Evolutionary conservation across 768 basidiomycete species (phyloP).

Genomic region (Termitomyces heimii): DNA sequence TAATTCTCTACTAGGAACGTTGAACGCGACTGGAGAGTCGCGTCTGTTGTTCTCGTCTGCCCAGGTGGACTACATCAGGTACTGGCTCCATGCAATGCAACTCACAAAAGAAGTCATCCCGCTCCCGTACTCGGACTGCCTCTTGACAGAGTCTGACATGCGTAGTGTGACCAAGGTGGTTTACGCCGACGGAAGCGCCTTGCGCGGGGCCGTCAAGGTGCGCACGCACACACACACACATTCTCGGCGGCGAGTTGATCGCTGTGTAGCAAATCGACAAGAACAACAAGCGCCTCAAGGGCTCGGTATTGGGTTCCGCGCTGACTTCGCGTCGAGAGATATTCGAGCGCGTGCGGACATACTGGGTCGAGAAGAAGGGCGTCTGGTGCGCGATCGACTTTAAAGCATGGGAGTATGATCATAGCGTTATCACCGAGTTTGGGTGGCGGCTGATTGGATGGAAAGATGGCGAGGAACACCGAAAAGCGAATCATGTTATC

Average conservation of each 20-base stretch:
- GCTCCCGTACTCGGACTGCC: slow-evolving; percentile 73
- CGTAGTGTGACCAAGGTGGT: slow-evolving; percentile 51
- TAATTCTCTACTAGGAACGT: slow-evolving; percentile 45
- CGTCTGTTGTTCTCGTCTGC: slow-evolving; percentile 79
- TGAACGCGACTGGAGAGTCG: slow-evolving; percentile 58
- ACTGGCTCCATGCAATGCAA: slow-evolving; percentile 74
- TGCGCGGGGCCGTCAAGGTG: slow-evolving; percentile 61
- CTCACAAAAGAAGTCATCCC: slow-evolving; percentile 62
- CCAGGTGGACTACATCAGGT: slow-evolving; percentile 80
- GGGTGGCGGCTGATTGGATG: slow-evolving; percentile 67
- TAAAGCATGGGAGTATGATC: slow-evolving; percentile 79
- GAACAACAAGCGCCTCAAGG: slow-evolving; percentile 73
- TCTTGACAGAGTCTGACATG: slow-evolving; percentile 56
- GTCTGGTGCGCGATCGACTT: slow-evolving; percentile 79
- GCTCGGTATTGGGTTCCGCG: slow-evolving; percentile 37
- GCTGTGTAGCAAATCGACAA: slow-evolving; percentile 63
- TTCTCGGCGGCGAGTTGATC: neutral
- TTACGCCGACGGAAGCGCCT: slow-evolving; percentile 46
- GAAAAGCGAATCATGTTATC: slow-evolving; percentile 53
- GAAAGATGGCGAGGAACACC: slow-evolving; percentile 42
- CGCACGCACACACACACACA: neutral
- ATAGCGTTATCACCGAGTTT: slow-evolving; percentile 71
- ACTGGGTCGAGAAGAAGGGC: slow-evolving; percentile 59
- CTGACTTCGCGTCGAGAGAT: slow-evolving; percentile 50
- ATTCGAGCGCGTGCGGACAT: slow-evolving; percentile 63